Base-by-base conservation (phyloP, 2,329 filamentous ascomycete species). In the Penicillium sp. region DNA sequence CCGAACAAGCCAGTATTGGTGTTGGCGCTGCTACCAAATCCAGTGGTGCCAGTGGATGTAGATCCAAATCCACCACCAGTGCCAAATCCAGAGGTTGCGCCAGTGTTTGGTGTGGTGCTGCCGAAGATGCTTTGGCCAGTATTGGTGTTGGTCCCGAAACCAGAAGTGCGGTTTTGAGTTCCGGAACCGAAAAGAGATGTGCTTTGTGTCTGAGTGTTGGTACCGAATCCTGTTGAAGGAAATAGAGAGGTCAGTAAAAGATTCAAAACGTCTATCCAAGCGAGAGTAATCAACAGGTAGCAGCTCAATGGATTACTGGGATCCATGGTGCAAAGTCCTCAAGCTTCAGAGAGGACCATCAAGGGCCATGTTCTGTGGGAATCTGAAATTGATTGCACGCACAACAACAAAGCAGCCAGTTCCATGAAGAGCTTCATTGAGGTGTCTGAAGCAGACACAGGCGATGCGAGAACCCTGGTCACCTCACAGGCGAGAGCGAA, bases 1-100 rank as follows among this genome's bases (percentile, higher is more conserved):
- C 79, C 79, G 55, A 82, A 82, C 22, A 81, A 66, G 28, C 78
- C 74, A 60, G 73, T 73, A 26, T 73, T 70, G 11, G 73, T 69
- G 45, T 67, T 73, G 55, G 60, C 70, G 28, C 72, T 71, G 35
- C 68, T 67, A 13, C 65, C 67, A 38, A 65, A 62, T 14, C 66
- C 65, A 42, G 52, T 14, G 7, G 52, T 54, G 10, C n/a, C n/a
- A 16, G 66, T 49, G 22, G 70, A 51, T 5, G 53, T 43, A 26
- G 53, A 35, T 14, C 71, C 73, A 43, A 73, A 70, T 54, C 73
- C 74, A 59, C 70, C 69, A 48, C 69, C 60, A 49, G 66, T 63
- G 33, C 66, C 59, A 54, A 67, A 70, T 37, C 69, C 70, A 62
- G 68, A 57, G 46, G 57, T 61, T 28, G 64, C 25, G 42, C 65